Evolutionary conservation across 176 grass and related monocot genomes (phyloP).

Genomic region (Elymus sibiricus): DNA sequence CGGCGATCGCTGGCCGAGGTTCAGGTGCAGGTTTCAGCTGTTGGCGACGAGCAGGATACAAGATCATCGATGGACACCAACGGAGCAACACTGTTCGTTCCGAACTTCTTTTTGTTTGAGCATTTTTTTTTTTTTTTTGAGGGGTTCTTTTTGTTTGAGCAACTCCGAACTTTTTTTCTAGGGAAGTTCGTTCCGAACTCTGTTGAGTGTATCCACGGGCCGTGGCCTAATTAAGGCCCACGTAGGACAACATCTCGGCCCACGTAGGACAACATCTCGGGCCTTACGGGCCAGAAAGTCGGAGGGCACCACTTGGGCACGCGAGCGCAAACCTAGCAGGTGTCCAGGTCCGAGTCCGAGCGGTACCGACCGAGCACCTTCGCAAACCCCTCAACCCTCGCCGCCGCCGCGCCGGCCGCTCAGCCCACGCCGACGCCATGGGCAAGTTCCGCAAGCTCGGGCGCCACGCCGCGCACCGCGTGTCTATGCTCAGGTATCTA

Average conservation of each 20-base stretch:
- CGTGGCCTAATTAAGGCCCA: neutral
- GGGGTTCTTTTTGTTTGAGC: no score
- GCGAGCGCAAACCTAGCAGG: slow-evolving; percentile 4
- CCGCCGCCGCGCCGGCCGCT: slow-evolving; percentile 39
- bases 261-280: accelerated
- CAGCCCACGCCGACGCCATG: slow-evolving; percentile 29
- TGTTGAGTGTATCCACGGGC: neutral
- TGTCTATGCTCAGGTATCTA: slow-evolving; percentile 68
- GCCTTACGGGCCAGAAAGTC: neutral
- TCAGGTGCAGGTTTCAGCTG: neutral
- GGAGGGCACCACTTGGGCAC: neutral
- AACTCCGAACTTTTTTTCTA: neutral
- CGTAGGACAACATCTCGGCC: accelerated
- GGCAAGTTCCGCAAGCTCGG: slow-evolving; percentile 78
- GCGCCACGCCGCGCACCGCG: slow-evolving; percentile 50
- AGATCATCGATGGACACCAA: neutral
- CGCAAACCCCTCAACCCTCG: slow-evolving; percentile 24
- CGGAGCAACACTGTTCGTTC: no score
- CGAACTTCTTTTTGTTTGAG: no score
- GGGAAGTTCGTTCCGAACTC: neutral
- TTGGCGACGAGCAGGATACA: neutral
- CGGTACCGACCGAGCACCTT: neutral
- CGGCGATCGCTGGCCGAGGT: neutral
- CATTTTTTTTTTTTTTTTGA: no score
- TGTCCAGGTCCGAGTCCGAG: neutral